A percentile compares a stretch with the other conserved stretches of the same genome.
These are phyloP conservation scores for Oryza glumipatula DNA, from an alignment of 176 grass and related monocot species.

Conservation along the genomic window DNA sequence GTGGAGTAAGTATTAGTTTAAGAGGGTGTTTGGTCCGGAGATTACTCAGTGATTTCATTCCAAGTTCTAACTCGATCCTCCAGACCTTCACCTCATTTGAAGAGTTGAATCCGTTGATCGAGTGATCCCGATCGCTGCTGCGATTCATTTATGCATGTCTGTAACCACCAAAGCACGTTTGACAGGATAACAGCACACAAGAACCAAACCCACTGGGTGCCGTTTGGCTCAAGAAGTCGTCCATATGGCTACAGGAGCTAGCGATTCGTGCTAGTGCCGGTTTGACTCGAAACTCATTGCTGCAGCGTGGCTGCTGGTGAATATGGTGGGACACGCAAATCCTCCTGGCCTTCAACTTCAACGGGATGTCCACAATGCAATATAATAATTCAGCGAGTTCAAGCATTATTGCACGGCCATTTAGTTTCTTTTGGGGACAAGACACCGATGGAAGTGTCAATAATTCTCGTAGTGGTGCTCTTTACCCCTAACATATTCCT, in stretches of 20 bases:
- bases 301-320: slow-evolving; percentile 15
- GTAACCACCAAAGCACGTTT: background rate
- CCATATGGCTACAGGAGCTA: background rate
- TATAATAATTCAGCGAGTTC: background rate
- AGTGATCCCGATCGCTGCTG: no score
- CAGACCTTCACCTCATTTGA: background rate
- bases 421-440: background rate
- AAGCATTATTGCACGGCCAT: slow-evolving; percentile 15
- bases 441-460: slow-evolving; percentile 10
- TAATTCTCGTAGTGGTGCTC: slow-evolving; percentile 30
- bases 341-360: background rate
- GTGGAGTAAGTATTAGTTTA: background rate
- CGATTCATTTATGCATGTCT: no score
- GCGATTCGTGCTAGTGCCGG: slow-evolving; percentile 9
- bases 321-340: slow-evolving; percentile 24
- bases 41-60: background rate
- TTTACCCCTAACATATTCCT: background rate
- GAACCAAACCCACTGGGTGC: background rate
- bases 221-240: background rate
- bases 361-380: slow-evolving; percentile 33
- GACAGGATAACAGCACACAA: background rate
- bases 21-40: background rate
- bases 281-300: slow-evolving; percentile 33
- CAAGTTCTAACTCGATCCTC: background rate
- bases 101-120: background rate